Evolutionary conservation across 192 early-diverging fungal genomes (phyloP), one percentile per base, ranked within the genome.

Genomic region (Chytriomyces sp.): DNA sequence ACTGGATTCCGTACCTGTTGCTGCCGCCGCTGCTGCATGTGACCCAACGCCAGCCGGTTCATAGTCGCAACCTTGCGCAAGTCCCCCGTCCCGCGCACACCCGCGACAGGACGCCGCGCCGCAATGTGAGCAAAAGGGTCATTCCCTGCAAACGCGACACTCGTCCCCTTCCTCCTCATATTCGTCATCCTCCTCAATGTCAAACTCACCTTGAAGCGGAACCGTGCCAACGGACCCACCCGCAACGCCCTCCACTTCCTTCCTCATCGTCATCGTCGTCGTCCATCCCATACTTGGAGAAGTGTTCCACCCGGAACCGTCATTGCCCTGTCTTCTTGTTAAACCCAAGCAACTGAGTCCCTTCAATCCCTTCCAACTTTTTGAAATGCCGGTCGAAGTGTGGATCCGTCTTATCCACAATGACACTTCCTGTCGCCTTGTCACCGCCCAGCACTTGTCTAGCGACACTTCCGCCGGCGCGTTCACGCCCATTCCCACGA

Each of bases 251-350:
- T 44, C 58, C 8, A 0, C 22, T 65, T 72, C 65, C 80, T 6
- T 76, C 77, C 6, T 88, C 89, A 26, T 86, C 80, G 26, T 86
- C 86, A 31, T 89, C 84, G 28, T 88, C 88, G 41, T 91, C 88
- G 52, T 85, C 84, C 63, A 96, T 74, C 8, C 92, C 93, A 73
- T 96, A 96, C 53, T 83, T 79, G 67, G 87, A 91, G 78, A 89
- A 89, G 70, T 94, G 91, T 63, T 94, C 84, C 6, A 99, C 97
- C 17, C 84, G 74, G 80, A 99, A 99, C n/a, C 80, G 89, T 96
- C 98, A 99, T 0, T 83, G 85, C 25, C 96, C 94, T 17, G 88
- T 87, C 8, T 82, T 75, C 44, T 85, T 70, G 39, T 86, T 78
- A 76, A 87, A 99, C 39, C 86, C 88, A 22, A 94, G 75, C 78